Percentiles rank a stretch among this genome's conserved stretches.
These are phyloP conservation scores for Phytophthora cajani DNA, from an alignment of 352 stramenopile species.

Conservation along the genomic window DNA sequence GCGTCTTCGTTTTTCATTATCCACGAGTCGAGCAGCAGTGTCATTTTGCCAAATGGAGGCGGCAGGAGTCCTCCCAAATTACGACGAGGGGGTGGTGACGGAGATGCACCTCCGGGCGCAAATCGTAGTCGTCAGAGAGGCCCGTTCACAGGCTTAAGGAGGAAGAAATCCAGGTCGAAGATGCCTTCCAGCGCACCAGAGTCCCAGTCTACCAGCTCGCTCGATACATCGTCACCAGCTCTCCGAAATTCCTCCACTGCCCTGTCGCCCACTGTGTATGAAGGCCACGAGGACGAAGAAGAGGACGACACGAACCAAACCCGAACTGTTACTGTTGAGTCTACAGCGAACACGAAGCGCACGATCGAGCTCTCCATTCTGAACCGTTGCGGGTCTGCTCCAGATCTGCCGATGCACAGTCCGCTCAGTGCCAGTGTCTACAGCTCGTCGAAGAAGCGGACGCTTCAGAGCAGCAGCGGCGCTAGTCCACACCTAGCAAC, in stretches of 20 bases:
- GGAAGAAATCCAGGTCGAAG: conserved; percentile 26
- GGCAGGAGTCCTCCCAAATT: conserved; percentile 13
- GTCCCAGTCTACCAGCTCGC: background rate
- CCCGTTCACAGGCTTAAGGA: conserved; percentile 6
- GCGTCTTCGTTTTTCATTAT: conserved; percentile 74
- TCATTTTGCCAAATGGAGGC: conserved; percentile 39
- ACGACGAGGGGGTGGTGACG: conserved; percentile 4
- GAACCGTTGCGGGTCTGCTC: conserved; percentile 67
- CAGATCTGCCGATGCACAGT: conserved; percentile 68
- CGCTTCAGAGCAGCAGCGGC: conserved; percentile 37
- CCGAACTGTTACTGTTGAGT: background rate
- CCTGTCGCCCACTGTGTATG: conserved; percentile 8
- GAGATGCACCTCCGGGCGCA: background rate
- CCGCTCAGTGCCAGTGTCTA: conserved; percentile 58
- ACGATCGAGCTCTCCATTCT: conserved; percentile 48
- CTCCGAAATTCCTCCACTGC: conserved; percentile 1
- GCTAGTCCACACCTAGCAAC: conserved; percentile 47
- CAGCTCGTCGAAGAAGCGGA: conserved; percentile 73
- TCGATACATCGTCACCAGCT: background rate
- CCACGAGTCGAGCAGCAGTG: conserved; percentile 43
- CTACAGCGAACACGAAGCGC: conserved; percentile 11
- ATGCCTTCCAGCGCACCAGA: conserved; percentile 12
- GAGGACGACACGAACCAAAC: background rate
- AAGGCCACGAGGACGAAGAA: conserved; percentile 11
- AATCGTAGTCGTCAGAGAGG: conserved; percentile 5